Percentiles rank a stretch among this genome's conserved stretches.
Conservation (phyloP, 208 protist genomes). For the Trypanosomatidae sp. region DNA sequence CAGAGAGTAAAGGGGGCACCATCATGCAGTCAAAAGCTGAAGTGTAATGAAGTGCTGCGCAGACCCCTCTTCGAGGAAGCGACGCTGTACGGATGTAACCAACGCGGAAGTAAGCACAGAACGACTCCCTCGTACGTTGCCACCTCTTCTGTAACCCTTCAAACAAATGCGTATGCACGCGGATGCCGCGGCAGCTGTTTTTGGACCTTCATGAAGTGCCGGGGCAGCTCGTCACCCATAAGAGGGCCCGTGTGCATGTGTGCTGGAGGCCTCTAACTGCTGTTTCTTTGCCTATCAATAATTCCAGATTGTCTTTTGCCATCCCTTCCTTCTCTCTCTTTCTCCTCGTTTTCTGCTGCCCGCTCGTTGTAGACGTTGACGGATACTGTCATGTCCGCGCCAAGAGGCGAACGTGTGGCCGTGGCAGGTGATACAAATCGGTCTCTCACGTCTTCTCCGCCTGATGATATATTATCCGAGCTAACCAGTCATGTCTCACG, state of each 20-base stretch:
- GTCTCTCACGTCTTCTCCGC: neutral
- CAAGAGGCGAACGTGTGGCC: neutral
- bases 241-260: no score
- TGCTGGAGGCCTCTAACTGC: neutral
- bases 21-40: neutral
- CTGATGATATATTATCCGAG: slow-evolving; percentile 5
- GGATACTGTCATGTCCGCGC: neutral
- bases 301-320: neutral
- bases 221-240: neutral
- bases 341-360: neutral
- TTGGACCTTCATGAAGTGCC: neutral
- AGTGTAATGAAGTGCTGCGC: neutral
- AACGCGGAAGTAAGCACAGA: neutral
- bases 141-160: neutral
- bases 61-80: neutral
- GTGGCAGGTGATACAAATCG: neutral
- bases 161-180: neutral
- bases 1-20: neutral
- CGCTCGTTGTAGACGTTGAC: neutral
- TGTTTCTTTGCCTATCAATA: no score
- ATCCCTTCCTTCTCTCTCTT: neutral
- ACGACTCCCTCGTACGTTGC: neutral
- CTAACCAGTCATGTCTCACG: slow-evolving; percentile 6
- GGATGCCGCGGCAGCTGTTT: neutral
- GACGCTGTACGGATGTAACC: neutral